Evolutionary conservation across 2,329 filamentous ascomycete genomes (phyloP), one percentile per base, ranked within the genome.

Genomic region (Ascochyta viciae-villosae): DNA sequence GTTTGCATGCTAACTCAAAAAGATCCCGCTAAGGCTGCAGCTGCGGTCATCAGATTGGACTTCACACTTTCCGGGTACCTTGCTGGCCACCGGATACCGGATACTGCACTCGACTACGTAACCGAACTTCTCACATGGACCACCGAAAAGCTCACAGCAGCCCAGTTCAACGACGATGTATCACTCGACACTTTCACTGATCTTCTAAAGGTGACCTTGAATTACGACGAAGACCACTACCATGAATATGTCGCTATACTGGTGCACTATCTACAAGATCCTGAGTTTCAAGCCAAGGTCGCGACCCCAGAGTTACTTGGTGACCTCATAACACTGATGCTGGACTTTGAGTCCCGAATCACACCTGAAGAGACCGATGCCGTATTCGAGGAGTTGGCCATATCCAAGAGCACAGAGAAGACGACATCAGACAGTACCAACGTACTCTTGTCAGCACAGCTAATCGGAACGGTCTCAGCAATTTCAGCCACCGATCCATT

Each of bases 401-500:
- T 64, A n/a, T 64, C 67, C 15, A 68, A 63, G 38, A 64, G 63
- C 31, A 54, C 66, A 7, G 62, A 67, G 2, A 67, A 63, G n/a
- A 48, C 56, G 15, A 34, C 58, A 3, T 62, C 68, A 22, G 71
- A 72, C 26, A 51, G 27, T 38, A 64, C 64, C 4, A 66, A 54
- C 24, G 62, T 70, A 6, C 54, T 73, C 7, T 55, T 75, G 6
- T 58, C 72, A 47, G 64, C 72, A 12, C 73, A 73, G 37, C 55
- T 76, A 3, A 65, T 74, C 38, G 72, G 67, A 31, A 62, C 65
- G 4, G 60, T 73, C 15, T 73, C 70, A 40, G 67, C 68, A 8
- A 63, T 76, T 4, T 74, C 74, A 10, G 65, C 73, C 13, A 70
- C 67, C 12, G 74, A 77, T 49, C 60, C 66, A 7, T 77, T 76